Conservation (phyloP, 2,329 filamentous ascomycete genomes). For the Myotisia sp. region DNA sequence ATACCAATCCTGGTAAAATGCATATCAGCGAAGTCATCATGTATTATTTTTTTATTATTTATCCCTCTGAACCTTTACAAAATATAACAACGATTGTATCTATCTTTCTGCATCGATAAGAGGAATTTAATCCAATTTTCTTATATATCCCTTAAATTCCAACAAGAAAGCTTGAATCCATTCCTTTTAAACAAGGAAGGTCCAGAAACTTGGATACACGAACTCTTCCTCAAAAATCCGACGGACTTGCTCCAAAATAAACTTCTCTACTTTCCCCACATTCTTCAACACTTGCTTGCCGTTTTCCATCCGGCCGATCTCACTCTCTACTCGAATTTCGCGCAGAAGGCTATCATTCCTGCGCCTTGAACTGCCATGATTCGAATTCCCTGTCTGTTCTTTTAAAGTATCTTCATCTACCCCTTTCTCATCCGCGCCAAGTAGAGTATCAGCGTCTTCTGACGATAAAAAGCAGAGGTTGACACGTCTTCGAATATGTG, state of each 20-base stretch:
- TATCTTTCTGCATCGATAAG: too few species aligned
- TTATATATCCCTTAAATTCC: too few species aligned
- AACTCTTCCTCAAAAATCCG: conserved; percentile 98
- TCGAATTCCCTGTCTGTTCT: conserved; percentile 9
- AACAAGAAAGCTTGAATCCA: too few species aligned
- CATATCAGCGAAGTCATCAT: too few species aligned
- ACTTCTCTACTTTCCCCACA: conserved; percentile 95
- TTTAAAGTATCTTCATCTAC: conserved; percentile 7
- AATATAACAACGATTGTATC: too few species aligned
- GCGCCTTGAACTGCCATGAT: conserved; percentile 18
- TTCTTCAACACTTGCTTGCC: conserved; percentile 95
- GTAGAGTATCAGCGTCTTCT: conserved; percentile 69
- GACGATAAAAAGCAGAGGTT: conserved; percentile 92
- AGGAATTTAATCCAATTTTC: too few species aligned
- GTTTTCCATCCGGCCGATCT: conserved; percentile 83
- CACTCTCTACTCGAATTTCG: conserved; percentile 90
- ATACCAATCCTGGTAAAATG: too few species aligned
- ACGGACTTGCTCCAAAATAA: conserved; percentile 89
- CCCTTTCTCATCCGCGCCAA: conserved; percentile 30
- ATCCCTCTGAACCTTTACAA: too few species aligned
- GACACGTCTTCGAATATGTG: conserved; percentile 73
- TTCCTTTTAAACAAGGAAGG: conserved; percentile 59
- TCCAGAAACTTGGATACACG: conserved; percentile 97
- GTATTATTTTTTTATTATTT: too few species aligned
- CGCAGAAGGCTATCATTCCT: conserved; percentile 65